Evolutionary conservation across 2,329 filamentous ascomycete species (phyloP), one percentile per base, ranked within the genome.

Genomic region (Aspergillus nomiae): DNA sequence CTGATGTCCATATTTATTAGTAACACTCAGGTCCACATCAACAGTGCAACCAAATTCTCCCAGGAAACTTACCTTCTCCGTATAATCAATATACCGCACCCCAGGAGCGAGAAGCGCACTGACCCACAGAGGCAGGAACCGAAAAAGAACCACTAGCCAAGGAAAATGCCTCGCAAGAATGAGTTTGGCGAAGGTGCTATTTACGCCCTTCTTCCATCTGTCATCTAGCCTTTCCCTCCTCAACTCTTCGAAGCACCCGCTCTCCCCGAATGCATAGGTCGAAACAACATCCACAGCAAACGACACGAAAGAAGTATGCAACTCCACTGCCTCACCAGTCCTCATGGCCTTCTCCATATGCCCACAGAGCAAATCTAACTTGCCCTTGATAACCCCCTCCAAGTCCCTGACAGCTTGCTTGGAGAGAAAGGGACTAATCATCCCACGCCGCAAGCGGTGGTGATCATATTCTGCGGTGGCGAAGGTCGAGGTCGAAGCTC

Each of bases 261-360:
- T 28, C 5, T 30, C 12, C 3, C 67, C 67, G 46, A 69, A 69
- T 1, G 63, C 60, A 56, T 65, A 58, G 4, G 60, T 60, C 1
- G 65, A 67, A 7, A 69, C 24, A 14, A 41, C 60, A 48, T 69
- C 67, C 24, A 46, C 46, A 3, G 63, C 58, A 28, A 67, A 66
- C 7, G 60, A 60, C 26, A 51, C 8, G 28, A 65, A 67, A 12
- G 48, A 54, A 19, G 61, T 46, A 46, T 69, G 62, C 4, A 67
- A 45, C 32, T 69, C 67, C 26, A 69, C 12, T 4, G 50, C 11
- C 4, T 21, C 5, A 9, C 61, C 38, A 5, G 9, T 59, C 9
- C 54, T 19, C 6, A 30, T 24, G 6, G 63, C 59, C 3, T 16
- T 14, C 0, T 43, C 58, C 26, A 69, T 61, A 28, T 69, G 67